Percentiles rank a stretch among this genome's conserved stretches.
Evolutionary conservation across 2,329 filamentous ascomycete species (phyloP).

Genomic region (Penicillium italicum): DNA sequence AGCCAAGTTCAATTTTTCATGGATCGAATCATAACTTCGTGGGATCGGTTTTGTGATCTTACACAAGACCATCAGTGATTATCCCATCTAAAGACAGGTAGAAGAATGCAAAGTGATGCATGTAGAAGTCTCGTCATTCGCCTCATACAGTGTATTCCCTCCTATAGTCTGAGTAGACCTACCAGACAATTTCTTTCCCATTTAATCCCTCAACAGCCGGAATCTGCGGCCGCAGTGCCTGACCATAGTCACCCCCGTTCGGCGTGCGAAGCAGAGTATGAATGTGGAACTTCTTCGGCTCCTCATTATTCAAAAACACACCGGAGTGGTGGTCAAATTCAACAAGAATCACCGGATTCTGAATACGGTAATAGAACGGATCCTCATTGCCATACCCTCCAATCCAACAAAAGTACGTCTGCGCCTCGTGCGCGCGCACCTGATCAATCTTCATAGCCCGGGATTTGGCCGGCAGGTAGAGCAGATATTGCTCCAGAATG

Average conservation of each 20-base stretch:
- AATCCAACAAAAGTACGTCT: conserved; percentile 77
- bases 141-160: conserved; percentile 15
- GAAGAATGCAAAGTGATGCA: neutral
- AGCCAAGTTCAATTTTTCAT: neutral
- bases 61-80: conserved; percentile 6
- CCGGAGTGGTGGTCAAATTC: conserved; percentile 81
- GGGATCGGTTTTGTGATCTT: conserved; percentile 8
- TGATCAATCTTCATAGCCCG: conserved; percentile 55
- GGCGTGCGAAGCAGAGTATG: conserved; percentile 70
- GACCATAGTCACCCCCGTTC: conserved; percentile 73
- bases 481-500: conserved; percentile 62
- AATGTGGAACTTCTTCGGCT: conserved; percentile 74
- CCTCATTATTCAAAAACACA: conserved; percentile 69
- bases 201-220: conserved; percentile 35
- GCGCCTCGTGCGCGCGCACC: conserved; percentile 55
- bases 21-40: conserved; percentile 14
- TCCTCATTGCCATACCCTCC: conserved; percentile 64
- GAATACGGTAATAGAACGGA: conserved; percentile 73
- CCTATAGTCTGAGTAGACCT: conserved; percentile 7
- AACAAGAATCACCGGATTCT: conserved; percentile 68
- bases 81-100: neutral
- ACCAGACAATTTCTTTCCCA: conserved; percentile 39
- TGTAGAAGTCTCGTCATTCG: conserved; percentile 1
- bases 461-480: conserved; percentile 61
- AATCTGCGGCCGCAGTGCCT: conserved; percentile 44